phyloP scores from a whole-genome alignment of 2,329 filamentous ascomycete species.

The Biscogniauxia marginata region DNA sequence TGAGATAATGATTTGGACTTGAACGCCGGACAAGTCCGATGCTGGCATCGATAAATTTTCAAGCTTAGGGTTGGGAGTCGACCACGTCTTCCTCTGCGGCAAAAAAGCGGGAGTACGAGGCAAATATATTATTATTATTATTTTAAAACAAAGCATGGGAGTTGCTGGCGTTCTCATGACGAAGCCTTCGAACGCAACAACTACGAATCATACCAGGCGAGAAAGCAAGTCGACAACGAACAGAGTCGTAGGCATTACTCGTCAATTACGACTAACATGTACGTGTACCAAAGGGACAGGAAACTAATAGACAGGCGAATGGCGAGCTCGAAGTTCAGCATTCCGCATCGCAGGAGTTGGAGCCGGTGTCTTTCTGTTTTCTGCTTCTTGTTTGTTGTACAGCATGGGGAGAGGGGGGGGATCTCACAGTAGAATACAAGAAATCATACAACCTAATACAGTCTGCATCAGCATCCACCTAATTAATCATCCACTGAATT shows the following conservation, averaged over 20 bases:
- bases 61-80: neutral
- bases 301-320: neutral
- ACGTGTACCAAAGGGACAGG: neutral
- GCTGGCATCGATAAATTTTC: neutral
- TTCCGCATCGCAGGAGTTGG: neutral
- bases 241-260: neutral
- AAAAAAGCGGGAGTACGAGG: neutral
- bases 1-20: conserved; percentile 35
- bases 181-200: neutral
- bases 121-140: no score
- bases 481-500: no score
- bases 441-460: neutral
- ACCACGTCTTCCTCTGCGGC: neutral
- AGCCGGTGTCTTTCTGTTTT: neutral
- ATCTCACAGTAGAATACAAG: neutral
- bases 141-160: neutral
- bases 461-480: neutral
- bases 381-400: neutral
- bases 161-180: neutral
- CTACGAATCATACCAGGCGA: neutral
- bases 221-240: neutral
- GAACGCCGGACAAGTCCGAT: conserved; percentile 1
- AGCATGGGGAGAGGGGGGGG: neutral
- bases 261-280: neutral
- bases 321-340: neutral